phyloP scores from a whole-genome alignment of 352 stramenopile species.

The Achlya hypogyna region DNA sequence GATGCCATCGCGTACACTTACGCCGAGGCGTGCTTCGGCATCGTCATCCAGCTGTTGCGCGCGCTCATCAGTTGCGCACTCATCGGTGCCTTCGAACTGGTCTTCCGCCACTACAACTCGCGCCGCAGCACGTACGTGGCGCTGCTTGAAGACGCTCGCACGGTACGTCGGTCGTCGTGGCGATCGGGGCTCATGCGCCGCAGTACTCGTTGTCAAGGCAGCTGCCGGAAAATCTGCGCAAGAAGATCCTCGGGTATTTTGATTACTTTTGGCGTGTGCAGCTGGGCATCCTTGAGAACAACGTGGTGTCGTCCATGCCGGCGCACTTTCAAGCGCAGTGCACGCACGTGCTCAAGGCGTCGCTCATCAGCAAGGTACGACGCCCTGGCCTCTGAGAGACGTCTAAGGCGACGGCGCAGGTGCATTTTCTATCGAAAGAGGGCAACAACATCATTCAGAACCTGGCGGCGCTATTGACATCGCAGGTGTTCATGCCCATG shows the following conservation, averaged over 20 bases:
- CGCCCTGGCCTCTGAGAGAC: not conserved
- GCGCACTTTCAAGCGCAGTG: constrained; percentile 18
- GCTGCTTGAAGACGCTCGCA: constrained; percentile 11
- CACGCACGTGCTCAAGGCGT: constrained; percentile 14
- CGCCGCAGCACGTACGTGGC: constrained; percentile 7
- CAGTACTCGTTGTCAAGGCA: constrained; percentile 12
- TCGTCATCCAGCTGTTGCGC: constrained; percentile 3
- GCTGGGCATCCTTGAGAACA: constrained; percentile 17
- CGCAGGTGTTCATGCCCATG: constrained; percentile 16
- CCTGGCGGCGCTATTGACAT: constrained; percentile 15
- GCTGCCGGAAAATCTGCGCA: constrained; percentile 6
- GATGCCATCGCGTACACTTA: constrained; percentile 8
- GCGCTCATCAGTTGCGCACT: constrained; percentile 18
- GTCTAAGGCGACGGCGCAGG: not conserved
- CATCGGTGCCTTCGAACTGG: constrained; percentile 18
- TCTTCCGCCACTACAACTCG: constrained; percentile 16
- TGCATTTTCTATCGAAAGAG: constrained; percentile 10
- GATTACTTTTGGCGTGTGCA: constrained; percentile 22
- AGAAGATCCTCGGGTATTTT: constrained; percentile 19
- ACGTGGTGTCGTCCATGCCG: constrained; percentile 7
- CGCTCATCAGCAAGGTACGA: constrained; percentile 10
- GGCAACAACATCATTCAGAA: constrained; percentile 14
- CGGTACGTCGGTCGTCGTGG: not conserved
- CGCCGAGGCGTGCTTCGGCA: constrained; percentile 10
- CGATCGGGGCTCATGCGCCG: not conserved